phyloP scores from a whole-genome alignment of 176 grass and related monocot genomes.

The Calamus simplicifolius region DNA sequence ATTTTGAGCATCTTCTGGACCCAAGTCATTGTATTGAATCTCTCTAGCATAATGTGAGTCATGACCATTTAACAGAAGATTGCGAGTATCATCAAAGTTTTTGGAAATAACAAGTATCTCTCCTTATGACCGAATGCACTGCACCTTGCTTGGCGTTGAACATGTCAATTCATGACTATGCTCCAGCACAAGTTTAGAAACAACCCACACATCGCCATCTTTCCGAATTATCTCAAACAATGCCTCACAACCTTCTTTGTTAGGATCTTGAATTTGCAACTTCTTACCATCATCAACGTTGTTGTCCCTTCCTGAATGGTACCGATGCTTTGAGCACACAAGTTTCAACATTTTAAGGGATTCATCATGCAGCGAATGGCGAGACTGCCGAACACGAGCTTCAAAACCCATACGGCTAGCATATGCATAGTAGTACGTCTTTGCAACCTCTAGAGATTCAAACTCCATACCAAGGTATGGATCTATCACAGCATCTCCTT shows the following conservation, averaged over 20 bases:
- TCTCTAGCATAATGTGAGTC: slow-evolving; percentile 43
- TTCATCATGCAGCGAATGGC: slow-evolving; percentile 65
- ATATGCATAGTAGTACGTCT: slow-evolving; percentile 87
- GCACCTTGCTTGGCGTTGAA: slow-evolving; percentile 50
- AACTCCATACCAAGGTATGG: slow-evolving; percentile 87
- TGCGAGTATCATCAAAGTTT: slow-evolving; percentile 89
- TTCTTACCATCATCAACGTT: slow-evolving; percentile 43
- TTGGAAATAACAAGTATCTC: slow-evolving; percentile 91
- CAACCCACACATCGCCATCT: slow-evolving; percentile 60
- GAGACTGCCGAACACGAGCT: slow-evolving; percentile 76
- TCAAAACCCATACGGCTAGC: slow-evolving; percentile 76
- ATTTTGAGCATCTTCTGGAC: slow-evolving; percentile 67
- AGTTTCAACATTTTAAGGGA: slow-evolving; percentile 97
- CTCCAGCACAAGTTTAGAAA: slow-evolving; percentile 83
- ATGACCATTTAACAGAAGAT: slow-evolving; percentile 67
- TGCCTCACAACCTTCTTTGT: slow-evolving; percentile 63
- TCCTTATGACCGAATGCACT: slow-evolving; percentile 86
- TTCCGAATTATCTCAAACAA: slow-evolving; percentile 91
- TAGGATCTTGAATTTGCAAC: slow-evolving; percentile 33
- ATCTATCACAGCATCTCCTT: slow-evolving; percentile 47
- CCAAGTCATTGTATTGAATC: slow-evolving; percentile 72
- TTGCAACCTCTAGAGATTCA: slow-evolving; percentile 63
- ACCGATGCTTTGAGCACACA: slow-evolving; percentile 87
- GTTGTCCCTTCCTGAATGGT: slow-evolving; percentile 73
- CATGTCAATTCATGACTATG: slow-evolving; percentile 71